Conservation (phyloP, 176 grass and related monocot genomes). For the Raddia guianensis region DNA sequence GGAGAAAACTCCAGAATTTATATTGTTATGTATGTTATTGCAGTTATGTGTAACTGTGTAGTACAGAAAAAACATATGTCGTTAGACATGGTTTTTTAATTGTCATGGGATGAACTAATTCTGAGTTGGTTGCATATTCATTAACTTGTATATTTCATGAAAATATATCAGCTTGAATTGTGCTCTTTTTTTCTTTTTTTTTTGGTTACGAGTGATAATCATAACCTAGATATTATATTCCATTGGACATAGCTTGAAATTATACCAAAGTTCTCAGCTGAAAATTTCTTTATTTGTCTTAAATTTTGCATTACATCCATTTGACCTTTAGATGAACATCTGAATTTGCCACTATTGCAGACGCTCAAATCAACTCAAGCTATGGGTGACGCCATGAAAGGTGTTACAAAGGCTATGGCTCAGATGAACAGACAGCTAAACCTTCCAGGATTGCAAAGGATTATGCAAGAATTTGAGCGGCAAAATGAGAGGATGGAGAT, state of each 20-base stretch:
- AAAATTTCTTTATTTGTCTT: not conserved
- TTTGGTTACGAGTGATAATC: not conserved
- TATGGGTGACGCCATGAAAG: slow-evolving; percentile 85
- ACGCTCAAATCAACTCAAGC: slow-evolving; percentile 82
- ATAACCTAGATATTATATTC: not conserved
- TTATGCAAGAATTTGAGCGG: slow-evolving; percentile 80
- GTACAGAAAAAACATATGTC: not conserved
- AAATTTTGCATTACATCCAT: slow-evolving; percentile 6
- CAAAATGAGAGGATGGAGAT: slow-evolving; percentile 91
- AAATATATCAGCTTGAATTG: not conserved
- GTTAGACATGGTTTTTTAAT: not conserved
- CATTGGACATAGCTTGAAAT: not conserved
- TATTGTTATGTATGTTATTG: not conserved
- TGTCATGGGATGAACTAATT: slow-evolving; percentile 2
- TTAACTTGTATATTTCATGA: not conserved
- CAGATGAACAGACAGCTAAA: slow-evolving; percentile 86
- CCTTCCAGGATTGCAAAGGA: slow-evolving; percentile 64
- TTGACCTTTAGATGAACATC: not conserved
- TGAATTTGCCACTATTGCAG: slow-evolving; percentile 25
- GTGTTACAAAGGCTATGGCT: slow-evolving; percentile 78
- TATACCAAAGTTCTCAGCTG: not conserved
- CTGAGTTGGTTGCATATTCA: not conserved
- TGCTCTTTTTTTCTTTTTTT: not conserved
- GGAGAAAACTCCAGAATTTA: not conserved
- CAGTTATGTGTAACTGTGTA: not conserved